phyloP scores from a whole-genome alignment of 2,329 filamentous ascomycete species.

The Raffaelea ambrosiae region DNA sequence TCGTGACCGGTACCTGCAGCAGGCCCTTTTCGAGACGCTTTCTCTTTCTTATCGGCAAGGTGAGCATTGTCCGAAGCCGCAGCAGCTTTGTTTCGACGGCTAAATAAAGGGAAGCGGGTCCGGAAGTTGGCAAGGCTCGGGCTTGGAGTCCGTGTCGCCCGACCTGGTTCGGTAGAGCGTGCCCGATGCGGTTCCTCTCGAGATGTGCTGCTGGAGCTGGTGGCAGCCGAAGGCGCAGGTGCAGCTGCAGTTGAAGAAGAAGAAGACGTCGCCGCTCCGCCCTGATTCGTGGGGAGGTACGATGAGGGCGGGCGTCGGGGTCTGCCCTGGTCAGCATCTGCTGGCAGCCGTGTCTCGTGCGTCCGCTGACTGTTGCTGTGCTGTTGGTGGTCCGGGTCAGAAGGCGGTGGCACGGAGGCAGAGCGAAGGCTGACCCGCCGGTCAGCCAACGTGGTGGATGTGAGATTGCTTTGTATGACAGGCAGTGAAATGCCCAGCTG shows the following conservation, averaged over 20 bases:
- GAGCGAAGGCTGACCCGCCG: conserved; percentile 31
- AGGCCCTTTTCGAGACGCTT: conserved; percentile 62
- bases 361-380: not conserved
- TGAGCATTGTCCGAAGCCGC: conserved; percentile 36
- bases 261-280: not conserved
- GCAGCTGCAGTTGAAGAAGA: not conserved
- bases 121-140: conserved; percentile 49
- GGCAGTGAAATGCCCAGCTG: conserved; percentile 43
- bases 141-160: conserved; percentile 37
- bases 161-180: not conserved
- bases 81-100: conserved; percentile 59
- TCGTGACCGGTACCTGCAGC: conserved; percentile 92
- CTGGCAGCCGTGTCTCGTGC: not conserved
- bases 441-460: conserved; percentile 38
- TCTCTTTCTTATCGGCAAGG: conserved; percentile 47
- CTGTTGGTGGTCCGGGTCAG: not conserved
- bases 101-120: conserved; percentile 70
- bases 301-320: not conserved
- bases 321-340: not conserved
- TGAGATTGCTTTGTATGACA: conserved; percentile 55
- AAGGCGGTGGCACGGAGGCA: conserved; percentile 5
- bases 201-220: no score
- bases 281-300: not conserved
- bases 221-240: not conserved
- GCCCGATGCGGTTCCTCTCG: no score